Evolutionary conservation across 352 stramenopile species (phyloP).

Genomic region (Phytophthora ramorum): DNA sequence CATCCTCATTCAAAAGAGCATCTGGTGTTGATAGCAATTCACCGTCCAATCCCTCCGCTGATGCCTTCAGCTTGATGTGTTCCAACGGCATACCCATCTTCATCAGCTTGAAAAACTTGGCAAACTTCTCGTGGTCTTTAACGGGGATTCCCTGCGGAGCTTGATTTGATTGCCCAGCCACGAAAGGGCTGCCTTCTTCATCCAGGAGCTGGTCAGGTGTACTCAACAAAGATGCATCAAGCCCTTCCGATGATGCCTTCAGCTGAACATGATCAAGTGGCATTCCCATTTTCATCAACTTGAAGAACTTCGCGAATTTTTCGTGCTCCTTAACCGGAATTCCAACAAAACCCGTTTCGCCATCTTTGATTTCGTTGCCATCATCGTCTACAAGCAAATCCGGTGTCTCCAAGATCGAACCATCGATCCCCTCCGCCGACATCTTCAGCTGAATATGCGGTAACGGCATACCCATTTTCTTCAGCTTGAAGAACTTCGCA

Average conservation of each 20-base stretch:
- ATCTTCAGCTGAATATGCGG: constrained; percentile 95
- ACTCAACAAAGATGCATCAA: constrained; percentile 60
- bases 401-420: constrained; percentile 80
- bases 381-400: constrained; percentile 70
- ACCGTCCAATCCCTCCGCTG: constrained; percentile 89
- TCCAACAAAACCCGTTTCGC: constrained; percentile 34
- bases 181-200: constrained; percentile 54
- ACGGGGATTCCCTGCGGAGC: constrained; percentile 49
- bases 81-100: constrained; percentile 87
- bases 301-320: constrained; percentile 95
- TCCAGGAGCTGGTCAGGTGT: constrained; percentile 65
- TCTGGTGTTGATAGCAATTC: constrained; percentile 83
- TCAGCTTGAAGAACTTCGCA: constrained; percentile 95
- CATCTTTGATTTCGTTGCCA: constrained; percentile 61
- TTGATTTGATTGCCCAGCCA: constrained; percentile 25
- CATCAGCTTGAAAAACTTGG: constrained; percentile 83
- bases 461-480: constrained; percentile 95
- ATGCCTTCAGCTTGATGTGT: constrained; percentile 80
- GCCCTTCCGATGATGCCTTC: constrained; percentile 74
- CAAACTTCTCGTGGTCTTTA: constrained; percentile 72
- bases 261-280: constrained; percentile 90
- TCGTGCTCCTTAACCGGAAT: constrained; percentile 87
- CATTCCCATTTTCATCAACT: constrained; percentile 92
- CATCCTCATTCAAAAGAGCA: constrained; percentile 64
- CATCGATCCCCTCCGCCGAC: constrained; percentile 92